Percentiles rank a stretch among this genome's conserved stretches.
Evolutionary conservation across 2,329 filamentous ascomycete species (phyloP).

Genomic region (Verticillium albo-atrum): DNA sequence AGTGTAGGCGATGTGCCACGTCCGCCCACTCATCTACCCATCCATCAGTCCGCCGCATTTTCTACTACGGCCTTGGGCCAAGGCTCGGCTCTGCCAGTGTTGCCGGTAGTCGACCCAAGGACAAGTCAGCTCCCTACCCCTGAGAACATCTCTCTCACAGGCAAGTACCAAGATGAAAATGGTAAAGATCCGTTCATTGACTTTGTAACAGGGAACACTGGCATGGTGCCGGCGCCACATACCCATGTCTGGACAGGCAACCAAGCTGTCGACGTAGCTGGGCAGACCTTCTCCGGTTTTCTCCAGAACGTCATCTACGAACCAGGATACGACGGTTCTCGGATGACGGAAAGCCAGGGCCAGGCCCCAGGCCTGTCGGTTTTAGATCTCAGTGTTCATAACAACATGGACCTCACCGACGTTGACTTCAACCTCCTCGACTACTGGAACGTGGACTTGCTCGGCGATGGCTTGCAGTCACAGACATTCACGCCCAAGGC

Average conservation of each 20-base stretch:
- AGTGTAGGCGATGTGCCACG: background rate
- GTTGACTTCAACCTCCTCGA: conserved; percentile 47
- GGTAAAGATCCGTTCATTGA: background rate
- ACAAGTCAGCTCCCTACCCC: background rate
- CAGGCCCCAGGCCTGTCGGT: conserved; percentile 35
- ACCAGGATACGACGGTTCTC: conserved; percentile 31
- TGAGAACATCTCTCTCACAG: too few species aligned
- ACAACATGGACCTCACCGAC: conserved; percentile 45
- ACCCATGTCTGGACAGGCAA: background rate
- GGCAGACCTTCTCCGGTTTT: conserved; percentile 44
- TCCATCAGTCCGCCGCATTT: background rate
- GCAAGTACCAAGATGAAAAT: background rate
- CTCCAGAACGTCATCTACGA: conserved; percentile 46
- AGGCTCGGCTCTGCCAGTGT: background rate
- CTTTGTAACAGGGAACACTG: background rate
- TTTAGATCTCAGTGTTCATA: conserved; percentile 46
- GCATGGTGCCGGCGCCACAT: background rate
- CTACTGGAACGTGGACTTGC: conserved; percentile 40
- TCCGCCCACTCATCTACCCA: background rate
- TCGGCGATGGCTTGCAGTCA: conserved; percentile 19
- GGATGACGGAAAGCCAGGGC: conserved; percentile 18
- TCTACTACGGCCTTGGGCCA: background rate
- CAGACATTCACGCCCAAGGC: conserved; percentile 20
- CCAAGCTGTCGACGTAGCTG: conserved; percentile 4
- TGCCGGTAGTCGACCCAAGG: background rate